Percentiles rank a stretch among this genome's conserved stretches.
Conservation (phyloP, 2,329 filamentous ascomycete species). For the Chrysoporthe cubensis region DNA sequence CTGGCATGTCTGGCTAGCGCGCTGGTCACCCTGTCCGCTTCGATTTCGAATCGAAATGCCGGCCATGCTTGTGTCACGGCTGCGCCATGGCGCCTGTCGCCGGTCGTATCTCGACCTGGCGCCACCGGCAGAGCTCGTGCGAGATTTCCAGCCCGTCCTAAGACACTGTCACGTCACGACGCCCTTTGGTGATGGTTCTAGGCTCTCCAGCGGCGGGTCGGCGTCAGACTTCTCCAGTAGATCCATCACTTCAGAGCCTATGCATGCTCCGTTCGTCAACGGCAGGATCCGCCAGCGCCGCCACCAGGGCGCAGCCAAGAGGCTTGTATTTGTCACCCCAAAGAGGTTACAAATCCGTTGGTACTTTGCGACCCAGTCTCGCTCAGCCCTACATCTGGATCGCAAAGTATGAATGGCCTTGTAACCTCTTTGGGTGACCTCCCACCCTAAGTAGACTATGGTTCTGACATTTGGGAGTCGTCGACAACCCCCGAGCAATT, state of each 20-base stretch:
- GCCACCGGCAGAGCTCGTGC: background rate
- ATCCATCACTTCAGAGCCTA: background rate
- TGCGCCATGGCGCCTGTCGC: background rate
- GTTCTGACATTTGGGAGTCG: too few relatives aligned
- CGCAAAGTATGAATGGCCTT: too few relatives aligned
- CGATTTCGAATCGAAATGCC: background rate
- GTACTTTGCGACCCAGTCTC: too few relatives aligned
- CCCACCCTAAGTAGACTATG: too few relatives aligned
- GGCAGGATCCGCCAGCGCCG: too few relatives aligned
- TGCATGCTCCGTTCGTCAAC: too few relatives aligned
- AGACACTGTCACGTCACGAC: background rate
- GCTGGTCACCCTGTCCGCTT: background rate
- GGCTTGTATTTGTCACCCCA: too few relatives aligned
- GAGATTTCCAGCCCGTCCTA: background rate
- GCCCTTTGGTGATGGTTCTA: background rate
- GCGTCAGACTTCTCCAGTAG: background rate
- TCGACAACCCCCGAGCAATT: too few relatives aligned
- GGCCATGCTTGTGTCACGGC: background rate
- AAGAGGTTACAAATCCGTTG: too few relatives aligned
- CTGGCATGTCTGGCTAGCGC: background rate
- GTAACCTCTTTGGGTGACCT: too few relatives aligned
- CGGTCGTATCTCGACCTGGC: background rate
- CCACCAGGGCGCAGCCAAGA: too few relatives aligned
- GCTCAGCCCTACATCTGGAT: too few relatives aligned
- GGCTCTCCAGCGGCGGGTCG: background rate